Evolutionary conservation across 1,284 basidiomycete genomes (phyloP).

Genomic region (Tremellales sp.): DNA sequence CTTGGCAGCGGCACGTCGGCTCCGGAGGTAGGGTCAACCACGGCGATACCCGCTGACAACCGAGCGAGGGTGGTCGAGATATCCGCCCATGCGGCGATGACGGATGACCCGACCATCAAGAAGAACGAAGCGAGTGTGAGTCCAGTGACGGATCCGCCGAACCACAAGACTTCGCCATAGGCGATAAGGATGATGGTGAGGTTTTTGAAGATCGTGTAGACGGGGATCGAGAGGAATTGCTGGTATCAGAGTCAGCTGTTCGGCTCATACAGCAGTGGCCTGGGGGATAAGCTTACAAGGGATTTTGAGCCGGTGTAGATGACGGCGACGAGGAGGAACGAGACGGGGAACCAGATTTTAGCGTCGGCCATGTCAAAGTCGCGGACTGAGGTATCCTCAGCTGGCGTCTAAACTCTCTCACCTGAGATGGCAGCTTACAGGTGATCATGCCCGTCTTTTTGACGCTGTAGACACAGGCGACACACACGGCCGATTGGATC

Average conservation of each 20-base stretch:
- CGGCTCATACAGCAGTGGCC: not conserved
- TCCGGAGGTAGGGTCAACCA: constrained; percentile 45
- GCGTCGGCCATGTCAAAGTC: constrained; percentile 80
- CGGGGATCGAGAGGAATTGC: constrained; percentile 87
- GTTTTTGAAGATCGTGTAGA: constrained; percentile 99
- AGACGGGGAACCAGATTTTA: constrained; percentile 91
- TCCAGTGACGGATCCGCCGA: constrained; percentile 81
- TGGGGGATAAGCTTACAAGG: constrained; percentile 53
- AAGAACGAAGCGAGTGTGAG: constrained; percentile 85
- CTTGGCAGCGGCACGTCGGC: constrained; percentile 29
- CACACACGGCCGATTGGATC: constrained; percentile 86
- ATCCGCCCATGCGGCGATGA: constrained; percentile 93
- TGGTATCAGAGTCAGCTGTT: constrained; percentile 41
- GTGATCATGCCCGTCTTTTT: constrained; percentile 79
- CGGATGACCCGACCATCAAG: constrained; percentile 93
- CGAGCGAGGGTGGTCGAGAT: constrained; percentile 52
- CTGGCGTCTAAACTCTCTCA: not conserved
- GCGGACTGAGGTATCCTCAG: constrained; percentile 54
- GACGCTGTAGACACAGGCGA: constrained; percentile 65
- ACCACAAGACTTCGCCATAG: constrained; percentile 98
- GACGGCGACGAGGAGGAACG: constrained; percentile 82
- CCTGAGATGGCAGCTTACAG: constrained; percentile 43
- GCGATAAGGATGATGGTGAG: constrained; percentile 97
- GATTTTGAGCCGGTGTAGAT: constrained; percentile 99
- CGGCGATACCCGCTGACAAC: constrained; percentile 36